Evolutionary conservation across 129 eudicot genomes (phyloP).

Genomic region (Heracleum sosnowskyi): DNA sequence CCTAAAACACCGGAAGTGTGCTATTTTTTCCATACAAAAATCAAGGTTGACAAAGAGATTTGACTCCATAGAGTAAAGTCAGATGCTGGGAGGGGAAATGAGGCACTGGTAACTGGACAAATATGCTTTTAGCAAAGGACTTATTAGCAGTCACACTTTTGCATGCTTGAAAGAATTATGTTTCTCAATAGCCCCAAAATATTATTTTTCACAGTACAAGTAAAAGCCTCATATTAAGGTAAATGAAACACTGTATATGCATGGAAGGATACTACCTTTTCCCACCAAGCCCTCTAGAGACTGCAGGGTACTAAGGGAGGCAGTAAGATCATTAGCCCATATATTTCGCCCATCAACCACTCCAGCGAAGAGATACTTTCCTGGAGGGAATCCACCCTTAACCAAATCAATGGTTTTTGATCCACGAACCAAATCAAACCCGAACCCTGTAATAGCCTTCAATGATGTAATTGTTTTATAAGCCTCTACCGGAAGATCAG

Average conservation of each 20-base stretch:
- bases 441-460: conserved; percentile 45
- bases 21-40: neutral
- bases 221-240: neutral
- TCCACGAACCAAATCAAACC: conserved; percentile 68
- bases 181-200: neutral
- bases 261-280: conserved; percentile 40
- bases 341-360: conserved; percentile 77
- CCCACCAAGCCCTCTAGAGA: conserved; percentile 72
- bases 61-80: neutral
- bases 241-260: neutral
- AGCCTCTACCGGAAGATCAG: conserved; percentile 42
- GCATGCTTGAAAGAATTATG: neutral
- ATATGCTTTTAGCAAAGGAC: neutral
- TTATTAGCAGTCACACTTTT: neutral
- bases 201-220: neutral
- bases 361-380: conserved; percentile 43
- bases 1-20: neutral
- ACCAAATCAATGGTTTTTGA: conserved; percentile 30
- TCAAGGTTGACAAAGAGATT: neutral
- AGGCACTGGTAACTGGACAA: neutral
- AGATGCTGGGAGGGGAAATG: neutral
- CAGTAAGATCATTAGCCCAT: conserved; percentile 86
- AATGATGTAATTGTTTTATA: conserved; percentile 41
- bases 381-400: conserved; percentile 34
- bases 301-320: conserved; percentile 48